phyloP scores from a whole-genome alignment of 441 rosid genomes.

The Pelargonium myrrhifolium region DNA sequence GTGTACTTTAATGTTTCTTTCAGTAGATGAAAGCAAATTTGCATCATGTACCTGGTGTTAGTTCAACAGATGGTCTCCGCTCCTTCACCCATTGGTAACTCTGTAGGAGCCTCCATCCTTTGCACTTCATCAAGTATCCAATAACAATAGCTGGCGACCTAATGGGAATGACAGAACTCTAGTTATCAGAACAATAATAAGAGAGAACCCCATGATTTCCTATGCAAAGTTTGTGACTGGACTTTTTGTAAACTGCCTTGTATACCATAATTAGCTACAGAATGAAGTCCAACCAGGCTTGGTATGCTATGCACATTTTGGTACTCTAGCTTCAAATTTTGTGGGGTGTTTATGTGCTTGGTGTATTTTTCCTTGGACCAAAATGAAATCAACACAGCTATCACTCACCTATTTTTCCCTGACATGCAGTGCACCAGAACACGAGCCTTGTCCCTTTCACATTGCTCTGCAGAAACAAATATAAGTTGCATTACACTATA shows the following conservation, averaged over 20 bases:
- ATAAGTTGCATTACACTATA: background rate
- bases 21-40: background rate
- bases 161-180: constrained; percentile 16
- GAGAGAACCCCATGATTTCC: too few species aligned
- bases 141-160: constrained; percentile 91
- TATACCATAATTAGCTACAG: background rate
- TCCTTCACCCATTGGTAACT: constrained; percentile 91
- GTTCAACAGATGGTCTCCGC: constrained; percentile 56
- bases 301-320: background rate
- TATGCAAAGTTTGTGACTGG: background rate
- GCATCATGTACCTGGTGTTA: constrained; percentile 40
- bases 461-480: constrained; percentile 48
- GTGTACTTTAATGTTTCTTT: background rate
- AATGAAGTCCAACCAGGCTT: background rate
- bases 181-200: background rate
- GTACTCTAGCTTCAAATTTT: too few species aligned
- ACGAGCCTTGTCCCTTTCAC: constrained; percentile 82
- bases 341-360: background rate
- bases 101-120: constrained; percentile 73
- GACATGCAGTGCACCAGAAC: constrained; percentile 98
- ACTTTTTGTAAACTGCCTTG: background rate
- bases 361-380: background rate
- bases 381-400: background rate
- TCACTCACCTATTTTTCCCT: constrained; percentile 73
- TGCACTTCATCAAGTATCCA: constrained; percentile 84